Conservation (phyloP, 192 early-diverging fungal species). For the Coemansia pectinata region DNA sequence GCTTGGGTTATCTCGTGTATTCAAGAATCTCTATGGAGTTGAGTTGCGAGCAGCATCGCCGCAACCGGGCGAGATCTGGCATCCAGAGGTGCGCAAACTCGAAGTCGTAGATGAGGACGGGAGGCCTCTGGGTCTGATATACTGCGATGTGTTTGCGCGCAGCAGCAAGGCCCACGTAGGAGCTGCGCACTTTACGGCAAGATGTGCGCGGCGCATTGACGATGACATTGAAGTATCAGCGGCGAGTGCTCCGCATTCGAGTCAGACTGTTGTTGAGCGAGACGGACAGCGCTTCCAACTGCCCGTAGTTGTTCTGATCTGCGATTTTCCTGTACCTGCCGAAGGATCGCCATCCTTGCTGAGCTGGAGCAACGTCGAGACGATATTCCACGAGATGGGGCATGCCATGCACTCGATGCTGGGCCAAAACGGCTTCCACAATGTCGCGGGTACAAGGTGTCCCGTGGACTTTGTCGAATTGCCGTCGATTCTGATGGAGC, state of each 20-base stretch:
- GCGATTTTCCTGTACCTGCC: conserved; percentile 62
- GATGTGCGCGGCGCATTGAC: conserved; percentile 85
- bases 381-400: conserved; percentile 99
- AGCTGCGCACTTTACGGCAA: conserved; percentile 95
- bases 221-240: conserved; percentile 60
- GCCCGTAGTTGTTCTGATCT: conserved; percentile 73
- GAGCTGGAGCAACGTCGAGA: conserved; percentile 84
- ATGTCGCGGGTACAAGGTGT: conserved; percentile 93
- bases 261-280: conserved; percentile 50
- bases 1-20: conserved; percentile 82
- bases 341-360: conserved; percentile 63
- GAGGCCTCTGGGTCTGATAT: conserved; percentile 85
- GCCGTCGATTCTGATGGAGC: conserved; percentile 94
- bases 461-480: conserved; percentile 97
- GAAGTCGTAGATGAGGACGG: conserved; percentile 89
- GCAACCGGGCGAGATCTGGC: conserved; percentile 86
- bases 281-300: conserved; percentile 61
- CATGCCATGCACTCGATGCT: conserved; percentile 99
- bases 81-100: conserved; percentile 85
- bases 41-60: conserved; percentile 69
- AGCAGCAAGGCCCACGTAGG: conserved; percentile 70
- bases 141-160: conserved; percentile 91
- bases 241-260: conserved; percentile 16
- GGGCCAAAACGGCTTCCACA: conserved; percentile 92
- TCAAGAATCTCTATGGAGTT: conserved; percentile 85